Base-by-base conservation (phyloP, 2,329 filamentous ascomycete species). In the Exutisphaerella laricina region DNA sequence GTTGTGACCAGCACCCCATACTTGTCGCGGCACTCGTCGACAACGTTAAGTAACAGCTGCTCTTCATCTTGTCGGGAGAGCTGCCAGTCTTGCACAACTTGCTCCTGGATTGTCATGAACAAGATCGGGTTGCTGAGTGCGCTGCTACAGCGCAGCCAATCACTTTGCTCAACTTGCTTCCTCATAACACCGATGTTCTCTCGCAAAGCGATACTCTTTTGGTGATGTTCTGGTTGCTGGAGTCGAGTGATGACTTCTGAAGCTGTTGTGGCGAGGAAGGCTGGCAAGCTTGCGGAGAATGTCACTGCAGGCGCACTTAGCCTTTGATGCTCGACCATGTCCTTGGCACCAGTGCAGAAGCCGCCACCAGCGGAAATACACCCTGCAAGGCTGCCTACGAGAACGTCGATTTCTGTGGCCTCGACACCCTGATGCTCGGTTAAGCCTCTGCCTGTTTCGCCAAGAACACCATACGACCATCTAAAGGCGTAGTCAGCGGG, bases 371-470 rank as follows among this genome's bases (percentile, higher is more conserved):
- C 88, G 61, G 90, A 92, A 18, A 97, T 74, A 12, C 89, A 84
- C 2, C 90, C 89, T 9, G 90, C 82, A 35, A 98, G 78, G 22
- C 88, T 94, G 29, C 92, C 92, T 35, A 96, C 78, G 53, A 98
- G 89, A 88, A 97, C 94, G 69, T 98, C 92, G 39, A 97, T 82
- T 60, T 94, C 85, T 5, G 84, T 79, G 0, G 89, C 81, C 63
- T 97, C 90, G 13, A 97, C 89, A 57, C 96, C 95, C 62, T 96
- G 90, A 4, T 89, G 86, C 70, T 98, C 92, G 0, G 92, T 97
- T 26, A 97, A 74, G 46, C 92, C 92, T 38, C 89, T 82, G 14
- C 92, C 92, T 21, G 87, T 95, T 50, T 88, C 79, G 35, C 92
- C 92, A 5, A 98, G 77, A 13, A 96, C 85, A 48, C 90, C 92